Evolutionary conservation across 192 early-diverging fungal species (phyloP).

Genomic region (Dispira parvispora): DNA sequence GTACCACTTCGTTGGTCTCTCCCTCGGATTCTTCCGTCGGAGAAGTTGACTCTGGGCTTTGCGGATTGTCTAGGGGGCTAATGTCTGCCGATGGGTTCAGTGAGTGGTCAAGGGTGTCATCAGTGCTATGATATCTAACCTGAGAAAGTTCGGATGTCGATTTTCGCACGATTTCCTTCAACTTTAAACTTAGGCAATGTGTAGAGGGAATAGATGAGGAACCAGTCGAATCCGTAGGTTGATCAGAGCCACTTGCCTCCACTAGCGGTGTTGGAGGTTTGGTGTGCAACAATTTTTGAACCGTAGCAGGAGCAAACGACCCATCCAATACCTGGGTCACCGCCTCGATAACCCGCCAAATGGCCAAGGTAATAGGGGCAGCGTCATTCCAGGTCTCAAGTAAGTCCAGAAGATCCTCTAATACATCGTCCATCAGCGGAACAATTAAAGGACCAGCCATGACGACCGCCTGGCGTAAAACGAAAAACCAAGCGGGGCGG

Average conservation of each 20-base stretch:
- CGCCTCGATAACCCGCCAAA: slow-evolving; percentile 3
- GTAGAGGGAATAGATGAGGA: too few relatives aligned
- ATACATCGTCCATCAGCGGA: slow-evolving; percentile 4
- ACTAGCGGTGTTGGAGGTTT: neutral
- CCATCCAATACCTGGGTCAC: neutral
- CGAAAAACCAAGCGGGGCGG: neutral
- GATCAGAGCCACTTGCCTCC: too few relatives aligned
- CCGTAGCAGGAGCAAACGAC: neutral
- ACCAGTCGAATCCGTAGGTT: too few relatives aligned
- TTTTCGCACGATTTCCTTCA: too few relatives aligned
- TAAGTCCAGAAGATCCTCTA: slow-evolving; percentile 6
- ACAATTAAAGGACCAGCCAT: neutral
- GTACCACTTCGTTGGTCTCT: neutral
- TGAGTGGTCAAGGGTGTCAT: too few relatives aligned
- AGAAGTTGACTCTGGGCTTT: too few relatives aligned
- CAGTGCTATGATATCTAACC: too few relatives aligned
- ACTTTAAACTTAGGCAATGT: too few relatives aligned
- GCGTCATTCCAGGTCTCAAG: neutral
- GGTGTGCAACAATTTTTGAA: neutral
- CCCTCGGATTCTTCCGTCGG: neutral
- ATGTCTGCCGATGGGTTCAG: too few relatives aligned
- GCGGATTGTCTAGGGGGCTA: too few relatives aligned
- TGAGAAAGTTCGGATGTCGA: too few relatives aligned
- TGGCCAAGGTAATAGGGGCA: neutral
- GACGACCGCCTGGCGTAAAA: neutral